These are phyloP conservation scores for Candida palmyrensis DNA, from an alignment of 805 yeast genomes.

Conservation along the genomic window DNA sequence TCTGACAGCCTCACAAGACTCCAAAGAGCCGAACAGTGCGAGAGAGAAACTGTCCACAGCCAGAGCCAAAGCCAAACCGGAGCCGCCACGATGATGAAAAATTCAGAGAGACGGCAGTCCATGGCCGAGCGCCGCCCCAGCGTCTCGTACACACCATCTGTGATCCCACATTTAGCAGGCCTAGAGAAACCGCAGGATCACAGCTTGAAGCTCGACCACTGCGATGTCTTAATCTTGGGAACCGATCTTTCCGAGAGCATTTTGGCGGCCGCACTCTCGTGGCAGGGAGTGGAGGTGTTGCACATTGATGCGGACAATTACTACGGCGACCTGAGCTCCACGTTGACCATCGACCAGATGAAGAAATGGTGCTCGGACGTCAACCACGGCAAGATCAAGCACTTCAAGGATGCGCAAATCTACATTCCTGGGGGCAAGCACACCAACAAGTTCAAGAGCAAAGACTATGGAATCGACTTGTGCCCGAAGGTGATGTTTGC, in stretches of 20 bases:
- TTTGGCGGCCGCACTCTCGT: slow-evolving; percentile 87
- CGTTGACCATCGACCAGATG: slow-evolving; percentile 81
- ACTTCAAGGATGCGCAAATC: slow-evolving; percentile 67
- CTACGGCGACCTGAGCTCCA: slow-evolving; percentile 87
- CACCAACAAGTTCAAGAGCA: slow-evolving; percentile 50
- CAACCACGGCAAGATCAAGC: slow-evolving; percentile 40
- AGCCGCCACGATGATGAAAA: slow-evolving; percentile 15
- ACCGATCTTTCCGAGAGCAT: slow-evolving; percentile 89
- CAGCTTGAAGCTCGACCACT: slow-evolving; percentile 55
- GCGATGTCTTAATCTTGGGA: slow-evolving; percentile 88
- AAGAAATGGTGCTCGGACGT: slow-evolving; percentile 77
- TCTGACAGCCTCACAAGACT: too few species aligned
- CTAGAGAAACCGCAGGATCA: slow-evolving; percentile 67
- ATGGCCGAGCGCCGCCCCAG: slow-evolving; percentile 46
- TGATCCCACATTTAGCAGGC: slow-evolving; percentile 71
- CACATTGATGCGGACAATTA: slow-evolving; percentile 82
- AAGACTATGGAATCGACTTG: slow-evolving; percentile 82
- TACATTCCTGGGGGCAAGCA: slow-evolving; percentile 63
- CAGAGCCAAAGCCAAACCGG: too few species aligned
- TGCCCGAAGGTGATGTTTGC: slow-evolving; percentile 87
- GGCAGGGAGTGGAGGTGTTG: slow-evolving; percentile 96
- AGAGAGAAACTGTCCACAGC: too few species aligned
- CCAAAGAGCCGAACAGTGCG: too few species aligned
- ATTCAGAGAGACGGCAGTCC: slow-evolving; percentile 36
- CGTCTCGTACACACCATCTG: slow-evolving; percentile 35